Evolutionary conservation across 2,329 filamentous ascomycete species (phyloP), one percentile per base, ranked within the genome.

Genomic region (Alternaria sp.): DNA sequence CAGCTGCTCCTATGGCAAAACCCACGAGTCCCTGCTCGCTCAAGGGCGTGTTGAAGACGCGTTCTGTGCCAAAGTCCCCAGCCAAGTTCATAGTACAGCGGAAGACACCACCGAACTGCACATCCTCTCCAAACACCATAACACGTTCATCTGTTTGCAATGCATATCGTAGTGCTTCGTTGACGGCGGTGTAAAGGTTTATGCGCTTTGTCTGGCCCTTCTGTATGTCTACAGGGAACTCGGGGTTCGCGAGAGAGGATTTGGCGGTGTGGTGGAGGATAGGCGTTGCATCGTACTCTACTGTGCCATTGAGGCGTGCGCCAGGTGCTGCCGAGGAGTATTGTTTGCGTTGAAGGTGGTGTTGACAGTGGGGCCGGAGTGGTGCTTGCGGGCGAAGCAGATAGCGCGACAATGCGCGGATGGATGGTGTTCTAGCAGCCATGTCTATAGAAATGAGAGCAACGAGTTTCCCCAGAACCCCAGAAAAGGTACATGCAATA

Each of bases 61-160:
- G 87, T 61, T 96, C 91, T 3, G 88, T 86, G 9, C 96, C 96
- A 78, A 96, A 97, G 59, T 93, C 93, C 66, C 93, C 91, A 30
- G 93, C 89, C 15, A 99, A 86, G 72, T 94, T 93, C 89, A 96
- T 95, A 30, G 93, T 95, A 81, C 93, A 97, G 60, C 96, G 88
- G 77, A 99, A 99, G 15, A 99, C 96, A 57, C 96, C 96, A 45
- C 96, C 96, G 73, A 99, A 99, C 13, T 96, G 93, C 8, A 99
- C 93, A 77, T 99, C 96, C 81, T 99, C 96, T 45, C 96, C 96
- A 74, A 99, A 99, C 10, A 99, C 86, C 60, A 98, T 83, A 21
- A 97, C 93, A 17, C 90, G 89, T 67, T 97, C 93, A 73, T 97
- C 94, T 36, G 90, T 88, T 15, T 91, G 88, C 26, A 99, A 86